Percentiles rank a stretch among this genome's conserved stretches.
Evolutionary conservation across 495 filamentous ascomycete genomes (phyloP).

Genomic region (Xylaria nigripes): DNA sequence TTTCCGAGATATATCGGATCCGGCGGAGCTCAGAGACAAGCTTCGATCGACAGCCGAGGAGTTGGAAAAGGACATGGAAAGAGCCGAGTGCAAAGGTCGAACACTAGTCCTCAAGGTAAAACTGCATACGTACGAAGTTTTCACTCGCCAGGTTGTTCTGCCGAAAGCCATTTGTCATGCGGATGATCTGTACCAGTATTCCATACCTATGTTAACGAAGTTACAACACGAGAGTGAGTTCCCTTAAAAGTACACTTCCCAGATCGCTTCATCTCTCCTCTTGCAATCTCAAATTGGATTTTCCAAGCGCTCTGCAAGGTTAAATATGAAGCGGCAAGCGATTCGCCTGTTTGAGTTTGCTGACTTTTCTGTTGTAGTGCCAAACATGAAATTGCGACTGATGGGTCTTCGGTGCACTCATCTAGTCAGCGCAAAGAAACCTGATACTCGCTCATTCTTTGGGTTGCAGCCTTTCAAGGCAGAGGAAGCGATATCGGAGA

Average conservation of each 20-base stretch:
- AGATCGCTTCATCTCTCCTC: not conserved
- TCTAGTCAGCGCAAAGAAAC: constrained; percentile 74
- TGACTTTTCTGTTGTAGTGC: constrained; percentile 29
- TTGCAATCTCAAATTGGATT: not conserved
- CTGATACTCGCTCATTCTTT: constrained; percentile 68
- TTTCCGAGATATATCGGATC: constrained; percentile 70
- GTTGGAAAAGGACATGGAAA: constrained; percentile 76
- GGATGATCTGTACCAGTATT: constrained; percentile 75
- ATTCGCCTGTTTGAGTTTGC: not conserved
- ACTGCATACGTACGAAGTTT: constrained; percentile 85
- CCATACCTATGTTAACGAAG: constrained; percentile 75
- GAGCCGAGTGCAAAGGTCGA: constrained; percentile 75
- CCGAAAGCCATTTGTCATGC: constrained; percentile 62
- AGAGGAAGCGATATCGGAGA: constrained; percentile 7
- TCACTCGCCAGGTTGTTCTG: constrained; percentile 69
- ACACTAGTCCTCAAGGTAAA: constrained; percentile 91
- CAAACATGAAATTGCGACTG: constrained; percentile 69
- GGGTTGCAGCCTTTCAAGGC: constrained; percentile 40
- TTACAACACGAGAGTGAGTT: constrained; percentile 64
- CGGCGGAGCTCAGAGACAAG: constrained; percentile 63
- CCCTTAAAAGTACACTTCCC: not conserved
- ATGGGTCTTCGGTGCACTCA: constrained; percentile 86
- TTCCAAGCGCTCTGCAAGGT: not conserved
- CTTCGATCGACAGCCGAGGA: constrained; percentile 74
- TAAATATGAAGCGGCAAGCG: not conserved